Evolutionary conservation across 2,329 filamentous ascomycete genomes (phyloP), one percentile per base, ranked within the genome.

Genomic region (Macroventuria anomochaeta): DNA sequence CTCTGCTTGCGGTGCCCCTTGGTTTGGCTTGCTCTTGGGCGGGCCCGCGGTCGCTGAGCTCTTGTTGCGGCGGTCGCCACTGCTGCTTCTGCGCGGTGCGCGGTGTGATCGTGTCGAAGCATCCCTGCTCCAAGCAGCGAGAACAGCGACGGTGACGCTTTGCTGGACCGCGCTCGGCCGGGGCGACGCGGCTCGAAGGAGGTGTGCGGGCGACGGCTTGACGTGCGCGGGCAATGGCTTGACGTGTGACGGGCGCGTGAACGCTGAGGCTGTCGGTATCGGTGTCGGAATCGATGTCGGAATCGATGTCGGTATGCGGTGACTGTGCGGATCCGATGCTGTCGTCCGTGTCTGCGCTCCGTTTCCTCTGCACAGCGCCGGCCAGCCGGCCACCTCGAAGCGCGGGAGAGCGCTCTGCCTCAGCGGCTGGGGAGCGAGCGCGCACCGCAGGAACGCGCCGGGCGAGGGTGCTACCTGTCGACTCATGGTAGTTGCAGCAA

Each of bases 401-500:
- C 54, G 61, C 34, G 58, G 54, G n/a, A 65, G 61, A 25, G 39
- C 47, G 53, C 53, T 48, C 31, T 64, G 58, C 40, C 48, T 42
- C 41, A 67, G 59, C 46, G 62, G 64, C 55, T 62, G 67, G 62
- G 65, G 65, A 53, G 65, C 62, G 55, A 65, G 46, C 23, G 65
- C 63, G 64, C 68, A 69, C 62, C 69, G 65, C 57, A 72, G 55
- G 42, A 66, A 58, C 55, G 71, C 71, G 72, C 68, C 70, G 64
- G 68, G 63, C 62, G 64, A 59, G 55, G 63, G 56, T 63, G 64
- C 71, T 68, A 72, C 76, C 79, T 77, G 73, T 68, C 76, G 67
- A 67, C 72, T 77, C 78, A 80, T 80, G 66, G 68, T 75, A 69
- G 61, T 46, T 59, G 62, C 54, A 57, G 64, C 55, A 53, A 48